These are phyloP conservation scores for Epichloe amarillans DNA, from an alignment of 2,329 filamentous ascomycete species.

Conservation along the genomic window DNA sequence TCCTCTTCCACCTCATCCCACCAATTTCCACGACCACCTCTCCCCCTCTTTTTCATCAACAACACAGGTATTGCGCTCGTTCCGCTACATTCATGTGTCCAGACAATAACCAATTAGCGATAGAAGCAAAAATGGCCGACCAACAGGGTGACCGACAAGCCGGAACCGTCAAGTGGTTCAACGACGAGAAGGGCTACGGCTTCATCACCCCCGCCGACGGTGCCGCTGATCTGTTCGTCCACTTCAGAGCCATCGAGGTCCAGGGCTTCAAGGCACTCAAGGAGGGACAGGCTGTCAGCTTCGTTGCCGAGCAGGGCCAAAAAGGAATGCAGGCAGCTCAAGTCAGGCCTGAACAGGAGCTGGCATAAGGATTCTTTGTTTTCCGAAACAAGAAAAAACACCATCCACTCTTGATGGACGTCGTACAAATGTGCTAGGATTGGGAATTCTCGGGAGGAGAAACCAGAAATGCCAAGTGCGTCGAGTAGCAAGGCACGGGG, in stretches of 20 bases:
- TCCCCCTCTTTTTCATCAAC: not conserved
- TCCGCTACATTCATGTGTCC: not conserved
- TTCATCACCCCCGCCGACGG: conserved; percentile 8
- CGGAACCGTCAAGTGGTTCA: conserved; percentile 10
- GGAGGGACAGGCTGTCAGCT: conserved; percentile 8
- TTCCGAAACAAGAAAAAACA: not conserved
- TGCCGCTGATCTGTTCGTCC: conserved; percentile 8
- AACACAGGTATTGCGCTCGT: not conserved
- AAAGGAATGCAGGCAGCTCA: conserved; percentile 9
- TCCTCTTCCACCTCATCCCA: not conserved
- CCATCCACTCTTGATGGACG: not conserved
- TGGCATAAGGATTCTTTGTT: not conserved
- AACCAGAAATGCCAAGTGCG: not conserved
- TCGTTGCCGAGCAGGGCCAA: conserved; percentile 6
- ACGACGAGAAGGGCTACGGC: conserved; percentile 11
- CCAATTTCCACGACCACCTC: not conserved
- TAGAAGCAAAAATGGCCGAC: conserved; percentile 7
- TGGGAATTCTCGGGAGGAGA: not conserved
- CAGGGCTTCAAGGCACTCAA: conserved; percentile 10
- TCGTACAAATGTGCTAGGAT: not conserved
- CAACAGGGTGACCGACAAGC: conserved; percentile 7
- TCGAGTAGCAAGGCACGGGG: not conserved
- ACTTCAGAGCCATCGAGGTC: conserved; percentile 9
- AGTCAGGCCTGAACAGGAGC: conserved; percentile 13
- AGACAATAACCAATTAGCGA: not conserved